Base-by-base conservation (phyloP, 2,329 filamentous ascomycete species). In the Exophiala sideris region DNA sequence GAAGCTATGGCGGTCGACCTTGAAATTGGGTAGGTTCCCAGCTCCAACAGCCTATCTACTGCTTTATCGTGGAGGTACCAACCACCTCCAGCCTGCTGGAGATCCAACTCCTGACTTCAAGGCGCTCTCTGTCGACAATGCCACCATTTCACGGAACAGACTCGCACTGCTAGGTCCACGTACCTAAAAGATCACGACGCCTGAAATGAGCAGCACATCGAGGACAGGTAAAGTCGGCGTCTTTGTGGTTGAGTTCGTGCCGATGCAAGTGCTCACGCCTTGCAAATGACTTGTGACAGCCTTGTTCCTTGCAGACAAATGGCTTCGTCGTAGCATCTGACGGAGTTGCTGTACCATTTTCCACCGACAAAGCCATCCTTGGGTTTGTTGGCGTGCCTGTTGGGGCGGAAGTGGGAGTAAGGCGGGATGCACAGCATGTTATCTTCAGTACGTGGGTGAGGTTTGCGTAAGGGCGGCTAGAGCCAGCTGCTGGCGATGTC, bases 181-280 rank as follows among this genome's bases (percentile, higher is more conserved):
- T 70, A 79, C 80, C 78, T 52, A 83, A 67, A 40, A 85, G 67
- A 65, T 85, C 82, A 29, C 76, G 78, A 39, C 82, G 74, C 62
- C 81, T 80, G 66, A 84, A 84, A 63, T 83, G 79, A 32, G 80
- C 81, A 52, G 76, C 76, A 58, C 83, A 86, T 60, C 82, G 71
- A 49, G 76, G 67, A 62, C 82, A 85, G 2, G 80, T 82, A 54
- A 75, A 75, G 40, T 79, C 76, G 1, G 75, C 74, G 24, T 73
- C 70, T 14, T 72, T 71, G 61, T 83, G 81, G 60, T 83, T 83
- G 48, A 82, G 69, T 20, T 75, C 72, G 67, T 84, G 81, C 78
- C 12, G 42, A 54, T 81, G 78, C 46, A 83, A 18, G 39, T 41
- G 39, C n/a, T 41, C 39, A 18, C n/a, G 14, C 11, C 39, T 41